Conservation (phyloP, 2,329 filamentous ascomycete genomes). For the Alternaria sp. region DNA sequence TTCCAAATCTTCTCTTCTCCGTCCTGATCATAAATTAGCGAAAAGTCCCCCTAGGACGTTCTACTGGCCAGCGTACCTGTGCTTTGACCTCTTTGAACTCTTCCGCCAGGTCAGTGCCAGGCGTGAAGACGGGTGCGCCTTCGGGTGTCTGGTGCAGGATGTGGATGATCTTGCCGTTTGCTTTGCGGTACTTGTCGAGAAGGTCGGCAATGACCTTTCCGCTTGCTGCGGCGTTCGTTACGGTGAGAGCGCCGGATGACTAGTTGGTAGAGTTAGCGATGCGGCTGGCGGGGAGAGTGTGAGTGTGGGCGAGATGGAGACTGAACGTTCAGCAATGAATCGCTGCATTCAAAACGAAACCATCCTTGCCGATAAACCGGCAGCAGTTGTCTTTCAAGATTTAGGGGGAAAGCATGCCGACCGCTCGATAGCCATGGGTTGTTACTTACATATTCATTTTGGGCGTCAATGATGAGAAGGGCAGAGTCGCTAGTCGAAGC, state of each 20-base stretch:
- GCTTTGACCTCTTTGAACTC: slow-evolving; percentile 67
- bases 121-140: slow-evolving; percentile 71
- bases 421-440: slow-evolving; percentile 66
- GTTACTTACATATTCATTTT: slow-evolving; percentile 27
- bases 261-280: neutral
- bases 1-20: slow-evolving; percentile 66
- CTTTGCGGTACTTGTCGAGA: slow-evolving; percentile 66
- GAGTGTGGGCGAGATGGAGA: neutral
- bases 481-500: slow-evolving; percentile 63
- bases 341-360: neutral
- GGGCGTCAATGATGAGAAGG: slow-evolving; percentile 11
- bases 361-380: neutral
- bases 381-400: neutral
- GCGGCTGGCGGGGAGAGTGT: neutral
- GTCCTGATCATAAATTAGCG: slow-evolving; percentile 26
- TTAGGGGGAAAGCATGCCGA: too few species aligned
- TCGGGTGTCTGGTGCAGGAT: slow-evolving; percentile 65
- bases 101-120: slow-evolving; percentile 63
- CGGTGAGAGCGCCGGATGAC: slow-evolving; percentile 63
- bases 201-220: slow-evolving; percentile 64
- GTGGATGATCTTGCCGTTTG: slow-evolving; percentile 64
- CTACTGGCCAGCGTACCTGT: slow-evolving; percentile 16
- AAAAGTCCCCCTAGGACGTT: neutral
- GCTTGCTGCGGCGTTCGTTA: slow-evolving; percentile 60
- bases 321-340: neutral